Evolutionary conservation across 2,329 filamentous ascomycete genomes (phyloP).

Genomic region (Colletotrichum zoysiae): DNA sequence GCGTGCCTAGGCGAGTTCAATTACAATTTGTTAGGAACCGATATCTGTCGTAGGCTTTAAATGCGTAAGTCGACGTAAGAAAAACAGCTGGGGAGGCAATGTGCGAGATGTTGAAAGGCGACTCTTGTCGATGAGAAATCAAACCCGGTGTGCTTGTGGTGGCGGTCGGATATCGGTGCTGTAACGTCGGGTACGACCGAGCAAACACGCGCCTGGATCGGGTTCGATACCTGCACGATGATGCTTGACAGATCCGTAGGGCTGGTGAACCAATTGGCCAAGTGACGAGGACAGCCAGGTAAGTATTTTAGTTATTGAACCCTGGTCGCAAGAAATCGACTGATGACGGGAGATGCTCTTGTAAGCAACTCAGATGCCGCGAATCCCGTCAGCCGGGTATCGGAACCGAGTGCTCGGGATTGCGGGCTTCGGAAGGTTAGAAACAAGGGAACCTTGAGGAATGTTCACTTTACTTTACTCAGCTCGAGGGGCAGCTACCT

Average conservation of each 20-base stretch:
- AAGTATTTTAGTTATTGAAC: background rate
- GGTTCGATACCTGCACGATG: background rate
- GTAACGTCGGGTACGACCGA: background rate
- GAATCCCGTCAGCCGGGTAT: background rate
- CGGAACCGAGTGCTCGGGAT: background rate
- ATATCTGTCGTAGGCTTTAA: background rate
- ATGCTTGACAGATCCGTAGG: background rate
- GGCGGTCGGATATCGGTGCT: slow-evolving; percentile 6
- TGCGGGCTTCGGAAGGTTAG: background rate
- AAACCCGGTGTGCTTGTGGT: background rate
- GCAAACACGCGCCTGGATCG: background rate
- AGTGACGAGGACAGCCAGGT: background rate
- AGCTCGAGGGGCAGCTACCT: background rate
- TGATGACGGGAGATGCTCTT: background rate
- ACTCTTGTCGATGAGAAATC: background rate
- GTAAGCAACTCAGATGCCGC: background rate
- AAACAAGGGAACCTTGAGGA: background rate
- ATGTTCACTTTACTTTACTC: background rate
- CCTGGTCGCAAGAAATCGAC: background rate
- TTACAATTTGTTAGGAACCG: too few relatives aligned
- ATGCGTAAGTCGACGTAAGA: too few relatives aligned
- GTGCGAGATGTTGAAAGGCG: background rate
- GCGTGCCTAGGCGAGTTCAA: too few relatives aligned
- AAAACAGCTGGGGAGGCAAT: background rate
- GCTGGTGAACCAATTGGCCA: background rate